Conservation (phyloP, 768 basidiomycete genomes). For the Pulveroboletus sp. region DNA sequence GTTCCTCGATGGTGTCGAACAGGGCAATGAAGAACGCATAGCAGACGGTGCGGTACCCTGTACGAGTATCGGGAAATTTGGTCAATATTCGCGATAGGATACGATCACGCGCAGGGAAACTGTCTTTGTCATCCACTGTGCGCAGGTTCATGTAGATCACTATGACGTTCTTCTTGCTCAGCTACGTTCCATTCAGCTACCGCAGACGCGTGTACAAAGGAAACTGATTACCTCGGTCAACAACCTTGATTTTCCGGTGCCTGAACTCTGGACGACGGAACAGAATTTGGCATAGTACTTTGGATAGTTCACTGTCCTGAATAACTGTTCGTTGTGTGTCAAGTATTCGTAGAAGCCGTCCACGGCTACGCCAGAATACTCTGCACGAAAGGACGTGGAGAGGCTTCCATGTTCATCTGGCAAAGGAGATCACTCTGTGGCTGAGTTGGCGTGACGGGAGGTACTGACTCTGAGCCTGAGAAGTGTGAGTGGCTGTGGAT, state of each 20-base stretch:
- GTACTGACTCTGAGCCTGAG: background rate
- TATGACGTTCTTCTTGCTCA: background rate
- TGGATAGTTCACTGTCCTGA: background rate
- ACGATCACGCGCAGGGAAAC: slow-evolving; percentile 14
- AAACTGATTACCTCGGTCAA: slow-evolving; percentile 2
- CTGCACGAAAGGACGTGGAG: background rate
- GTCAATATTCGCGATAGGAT: slow-evolving; percentile 14
- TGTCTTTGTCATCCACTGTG: background rate
- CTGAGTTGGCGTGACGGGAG: too few species aligned
- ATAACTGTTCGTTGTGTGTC: slow-evolving; percentile 5
- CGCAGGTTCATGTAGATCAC: background rate
- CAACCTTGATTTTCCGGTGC: slow-evolving; percentile 11
- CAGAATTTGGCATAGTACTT: background rate
- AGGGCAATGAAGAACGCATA: slow-evolving; percentile 13
- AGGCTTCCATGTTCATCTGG: background rate
- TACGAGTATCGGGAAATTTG: background rate
- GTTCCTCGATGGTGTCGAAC: background rate
- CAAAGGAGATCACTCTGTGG: background rate
- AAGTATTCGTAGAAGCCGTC: slow-evolving; percentile 20
- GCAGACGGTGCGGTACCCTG: slow-evolving; percentile 3
- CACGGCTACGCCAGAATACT: background rate
- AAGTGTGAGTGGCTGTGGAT: too few species aligned
- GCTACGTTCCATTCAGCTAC: background rate
- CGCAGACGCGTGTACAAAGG: too few species aligned
- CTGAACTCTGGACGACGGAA: too few species aligned